Percentiles rank a stretch among this genome's conserved stretches.
phyloP scores from a whole-genome alignment of 192 early-diverging fungal species.

The Mortierella alpina region DNA sequence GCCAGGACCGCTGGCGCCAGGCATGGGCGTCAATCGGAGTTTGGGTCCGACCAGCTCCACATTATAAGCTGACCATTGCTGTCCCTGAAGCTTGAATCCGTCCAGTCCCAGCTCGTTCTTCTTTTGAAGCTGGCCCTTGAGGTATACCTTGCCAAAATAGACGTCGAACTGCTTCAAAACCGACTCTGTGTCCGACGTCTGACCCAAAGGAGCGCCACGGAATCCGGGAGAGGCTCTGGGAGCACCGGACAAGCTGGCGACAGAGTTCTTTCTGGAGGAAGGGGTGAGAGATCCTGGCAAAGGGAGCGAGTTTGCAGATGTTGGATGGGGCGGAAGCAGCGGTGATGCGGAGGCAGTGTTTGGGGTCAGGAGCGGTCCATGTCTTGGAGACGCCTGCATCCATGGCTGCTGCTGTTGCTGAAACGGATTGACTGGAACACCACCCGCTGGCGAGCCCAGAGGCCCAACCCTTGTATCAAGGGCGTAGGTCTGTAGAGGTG shows the following conservation, averaged over 20 bases:
- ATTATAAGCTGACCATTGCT: conserved; percentile 79
- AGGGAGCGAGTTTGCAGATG: conserved; percentile 27
- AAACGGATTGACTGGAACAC: not conserved
- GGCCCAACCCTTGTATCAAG: conserved; percentile 7
- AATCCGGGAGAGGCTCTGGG: conserved; percentile 34
- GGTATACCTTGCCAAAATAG: conserved; percentile 77
- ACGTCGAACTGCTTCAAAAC: conserved; percentile 69
- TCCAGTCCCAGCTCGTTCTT: conserved; percentile 72
- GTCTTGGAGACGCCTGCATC: conserved; percentile 20
- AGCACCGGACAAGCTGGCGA: conserved; percentile 24
- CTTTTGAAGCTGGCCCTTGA: conserved; percentile 78
- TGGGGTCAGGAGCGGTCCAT: conserved; percentile 43
- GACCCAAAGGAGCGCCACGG: conserved; percentile 48
- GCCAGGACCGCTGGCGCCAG: conserved; percentile 19
- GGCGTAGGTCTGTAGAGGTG: conserved; percentile 28
- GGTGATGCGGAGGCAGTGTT: conserved; percentile 25
- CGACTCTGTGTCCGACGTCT: conserved; percentile 58
- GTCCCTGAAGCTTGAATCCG: conserved; percentile 67
- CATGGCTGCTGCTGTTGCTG: conserved; percentile 9
- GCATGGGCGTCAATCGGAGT: conserved; percentile 70
- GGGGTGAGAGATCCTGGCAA: conserved; percentile 25
- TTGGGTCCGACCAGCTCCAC: conserved; percentile 78
- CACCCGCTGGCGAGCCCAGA: conserved; percentile 1
- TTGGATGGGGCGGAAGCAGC: conserved; percentile 15
- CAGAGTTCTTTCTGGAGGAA: conserved; percentile 34